These are phyloP conservation scores for Leccinum uliginosum DNA, from an alignment of 768 basidiomycete species.

Conservation along the genomic window DNA sequence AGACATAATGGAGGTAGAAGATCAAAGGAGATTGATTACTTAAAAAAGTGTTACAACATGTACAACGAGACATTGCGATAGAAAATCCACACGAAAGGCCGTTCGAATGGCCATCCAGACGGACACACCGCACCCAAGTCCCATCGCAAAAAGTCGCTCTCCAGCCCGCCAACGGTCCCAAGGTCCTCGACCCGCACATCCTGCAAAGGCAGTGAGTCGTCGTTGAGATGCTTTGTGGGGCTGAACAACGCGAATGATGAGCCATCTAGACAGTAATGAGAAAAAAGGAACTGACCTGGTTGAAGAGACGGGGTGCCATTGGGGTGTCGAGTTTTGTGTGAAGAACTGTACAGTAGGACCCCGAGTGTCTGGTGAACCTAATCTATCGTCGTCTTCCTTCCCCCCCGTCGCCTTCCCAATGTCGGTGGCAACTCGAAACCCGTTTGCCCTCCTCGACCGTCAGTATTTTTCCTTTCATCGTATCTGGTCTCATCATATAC, in stretches of 20 bases:
- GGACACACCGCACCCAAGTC: conserved; percentile 84
- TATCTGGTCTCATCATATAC: conserved; percentile 9
- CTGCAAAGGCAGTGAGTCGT: conserved; percentile 68
- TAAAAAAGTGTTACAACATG: conserved; percentile 32
- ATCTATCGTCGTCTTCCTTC: background rate
- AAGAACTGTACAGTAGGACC: conserved; percentile 43
- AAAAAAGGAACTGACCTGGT: conserved; percentile 45
- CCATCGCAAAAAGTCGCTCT: conserved; percentile 63
- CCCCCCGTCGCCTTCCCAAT: conserved; percentile 37
- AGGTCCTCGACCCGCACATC: conserved; percentile 78
- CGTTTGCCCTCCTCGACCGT: conserved; percentile 82
- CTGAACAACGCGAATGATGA: no score
- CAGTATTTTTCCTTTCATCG: conserved; percentile 23
- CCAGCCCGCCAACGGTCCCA: conserved; percentile 86
- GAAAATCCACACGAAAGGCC: conserved; percentile 55
- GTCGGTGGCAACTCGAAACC: conserved; percentile 90
- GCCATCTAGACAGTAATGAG: no score
- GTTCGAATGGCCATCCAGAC: conserved; percentile 55
- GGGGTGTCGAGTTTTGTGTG: conserved; percentile 21
- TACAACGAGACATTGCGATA: conserved; percentile 92
- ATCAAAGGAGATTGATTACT: background rate
- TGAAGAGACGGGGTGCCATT: conserved; percentile 2
- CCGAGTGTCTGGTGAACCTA: conserved; percentile 26
- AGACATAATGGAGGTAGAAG: conserved; percentile 37
- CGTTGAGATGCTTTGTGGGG: conserved; percentile 79